Base-by-base conservation (phyloP, 192 early-diverging fungal species). In the Coemansia sp. region DNA sequence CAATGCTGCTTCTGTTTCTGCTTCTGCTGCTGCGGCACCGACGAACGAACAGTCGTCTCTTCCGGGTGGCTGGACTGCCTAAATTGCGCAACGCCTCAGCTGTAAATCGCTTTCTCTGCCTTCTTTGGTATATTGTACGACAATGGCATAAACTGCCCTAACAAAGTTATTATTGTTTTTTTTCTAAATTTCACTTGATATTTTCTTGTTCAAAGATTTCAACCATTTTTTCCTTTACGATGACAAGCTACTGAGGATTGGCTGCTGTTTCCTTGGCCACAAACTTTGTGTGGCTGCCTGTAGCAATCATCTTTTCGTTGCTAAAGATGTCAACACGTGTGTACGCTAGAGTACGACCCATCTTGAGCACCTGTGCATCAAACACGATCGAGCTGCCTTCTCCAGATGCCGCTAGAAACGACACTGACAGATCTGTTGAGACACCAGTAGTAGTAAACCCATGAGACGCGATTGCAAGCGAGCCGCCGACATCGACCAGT, bases 221-320 rank as follows among this genome's bases (percentile, higher is more conserved):
- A 5, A 2, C 27, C 7, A 30, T 30, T 30, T 7, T 7, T 30
- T 30, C 27, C 4, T 30, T 30, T 30, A 30, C 27, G 7, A 7
- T 7, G 27, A 30, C 27, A 30, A 5, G 7, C 9, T 37, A 37
- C 34, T 37, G 3, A 8, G 34, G 11, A 10, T 37, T 37, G 34
- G 34, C 53, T 42, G 53, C 53, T 33, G 53, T 43, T 24, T 46
- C 25, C 51, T 62, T 54, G 9, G 71, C 62, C 52, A 81, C 30
- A 55, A 57, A 78, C 57, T 81, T 81, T 45, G 80, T 81, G 39
- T 81, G 80, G 58, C 53, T 66, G 9, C 80, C 80, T 4, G 67
- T 81, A 10, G 80, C 80, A 42, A 81, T 42, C 56, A 75, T 62
- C 64, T 57, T 69, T 13, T 73, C 74, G 44, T 51, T 53, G 33